Percentiles rank a stretch among this genome's conserved stretches.
phyloP scores from a whole-genome alignment of 1,139 yeast genomes.

The Saccharomyces hybrid region DNA sequence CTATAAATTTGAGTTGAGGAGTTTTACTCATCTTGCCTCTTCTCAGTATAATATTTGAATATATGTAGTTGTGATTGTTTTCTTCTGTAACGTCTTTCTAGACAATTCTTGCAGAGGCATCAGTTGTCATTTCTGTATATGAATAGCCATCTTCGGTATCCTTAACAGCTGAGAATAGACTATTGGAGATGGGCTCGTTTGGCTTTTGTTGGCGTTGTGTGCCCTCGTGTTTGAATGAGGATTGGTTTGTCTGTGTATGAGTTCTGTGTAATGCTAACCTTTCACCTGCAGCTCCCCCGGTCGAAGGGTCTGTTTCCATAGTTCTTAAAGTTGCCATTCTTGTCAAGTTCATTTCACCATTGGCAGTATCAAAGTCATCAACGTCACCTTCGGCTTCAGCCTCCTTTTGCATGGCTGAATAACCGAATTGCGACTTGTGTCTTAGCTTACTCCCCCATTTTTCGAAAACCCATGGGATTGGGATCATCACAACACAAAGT shows the following conservation, averaged over 20 bases:
- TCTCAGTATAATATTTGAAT: neutral
- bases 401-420: slow-evolving; percentile 37
- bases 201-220: neutral
- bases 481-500: slow-evolving; percentile 59
- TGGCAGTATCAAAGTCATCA: neutral
- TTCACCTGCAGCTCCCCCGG: neutral
- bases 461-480: slow-evolving; percentile 60
- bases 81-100: neutral
- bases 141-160: slow-evolving; percentile 4
- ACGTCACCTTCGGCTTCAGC: slow-evolving; percentile 2
- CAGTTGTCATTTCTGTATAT: neutral
- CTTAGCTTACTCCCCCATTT: slow-evolving; percentile 49
- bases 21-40: neutral
- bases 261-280: neutral
- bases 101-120: slow-evolving; percentile 3
- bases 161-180: slow-evolving; percentile 3
- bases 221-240: neutral
- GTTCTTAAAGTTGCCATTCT: slow-evolving; percentile 12
- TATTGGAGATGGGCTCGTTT: slow-evolving; percentile 1
- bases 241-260: neutral
- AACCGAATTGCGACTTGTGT: slow-evolving; percentile 49
- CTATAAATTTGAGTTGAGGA: neutral
- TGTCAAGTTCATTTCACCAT: slow-evolving; percentile 10
- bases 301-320: slow-evolving; percentile 8
- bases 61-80: neutral